Conservation (phyloP, 768 basidiomycete species). For the Leccinum subgranulosum region DNA sequence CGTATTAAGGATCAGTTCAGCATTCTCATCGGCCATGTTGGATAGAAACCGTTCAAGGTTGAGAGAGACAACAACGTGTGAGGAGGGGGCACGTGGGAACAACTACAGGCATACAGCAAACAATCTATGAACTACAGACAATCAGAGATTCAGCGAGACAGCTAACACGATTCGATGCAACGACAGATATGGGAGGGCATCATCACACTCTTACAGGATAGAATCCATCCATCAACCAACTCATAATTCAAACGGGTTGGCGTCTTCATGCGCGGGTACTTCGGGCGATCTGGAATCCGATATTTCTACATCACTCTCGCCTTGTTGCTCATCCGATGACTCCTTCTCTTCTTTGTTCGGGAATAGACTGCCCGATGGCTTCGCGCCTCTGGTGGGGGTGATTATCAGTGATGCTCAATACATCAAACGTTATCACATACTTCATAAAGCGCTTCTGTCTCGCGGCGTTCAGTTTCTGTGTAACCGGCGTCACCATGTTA, state of each 20-base stretch:
- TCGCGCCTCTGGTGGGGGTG: slow-evolving; percentile 44
- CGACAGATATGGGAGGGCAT: slow-evolving; percentile 23
- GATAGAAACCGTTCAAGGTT: neutral
- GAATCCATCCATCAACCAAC: neutral
- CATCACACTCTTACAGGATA: slow-evolving; percentile 27
- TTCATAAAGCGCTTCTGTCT: slow-evolving; percentile 93
- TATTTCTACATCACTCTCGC: slow-evolving; percentile 37
- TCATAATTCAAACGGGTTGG: slow-evolving; percentile 62
- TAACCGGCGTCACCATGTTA: slow-evolving; percentile 89
- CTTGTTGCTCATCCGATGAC: slow-evolving; percentile 30
- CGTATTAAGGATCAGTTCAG: slow-evolving; percentile 5
- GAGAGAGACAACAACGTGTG: neutral
- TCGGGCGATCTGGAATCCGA: slow-evolving; percentile 29
- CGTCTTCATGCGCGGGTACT: slow-evolving; percentile 48
- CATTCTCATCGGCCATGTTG: slow-evolving; percentile 22
- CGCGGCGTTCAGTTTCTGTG: slow-evolving; percentile 86
- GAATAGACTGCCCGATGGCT: slow-evolving; percentile 61
- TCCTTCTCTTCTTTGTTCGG: slow-evolving; percentile 39
- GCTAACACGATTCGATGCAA: slow-evolving; percentile 19
- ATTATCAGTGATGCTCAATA: slow-evolving; percentile 4
- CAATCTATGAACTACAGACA: slow-evolving; percentile 24
- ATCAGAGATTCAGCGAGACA: slow-evolving; percentile 30
- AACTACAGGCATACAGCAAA: slow-evolving; percentile 20
- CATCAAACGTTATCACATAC: slow-evolving; percentile 42
- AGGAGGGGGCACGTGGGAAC: slow-evolving; percentile 26